Conservation (phyloP, 257 asterid genomes). For the Capsicum rhomboideum region DNA sequence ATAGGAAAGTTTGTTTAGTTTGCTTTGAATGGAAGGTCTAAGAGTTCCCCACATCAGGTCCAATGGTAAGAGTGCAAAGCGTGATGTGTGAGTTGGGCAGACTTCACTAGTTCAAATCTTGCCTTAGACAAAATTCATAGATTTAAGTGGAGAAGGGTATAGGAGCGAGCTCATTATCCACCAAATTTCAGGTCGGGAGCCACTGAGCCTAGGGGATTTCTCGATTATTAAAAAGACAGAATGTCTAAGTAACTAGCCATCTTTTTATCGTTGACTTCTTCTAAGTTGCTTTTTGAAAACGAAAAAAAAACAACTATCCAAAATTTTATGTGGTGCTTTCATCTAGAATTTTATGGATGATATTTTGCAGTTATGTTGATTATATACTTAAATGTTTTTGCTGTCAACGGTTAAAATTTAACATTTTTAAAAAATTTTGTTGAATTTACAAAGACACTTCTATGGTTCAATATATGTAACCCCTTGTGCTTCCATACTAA, state of each 20-base stretch:
- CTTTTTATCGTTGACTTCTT: not conserved
- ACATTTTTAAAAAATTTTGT: not conserved
- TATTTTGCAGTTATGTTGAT: not conserved
- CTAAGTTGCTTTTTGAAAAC: too few species aligned
- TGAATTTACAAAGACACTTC: not conserved
- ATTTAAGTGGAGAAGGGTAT: too few species aligned
- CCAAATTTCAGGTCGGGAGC: not conserved
- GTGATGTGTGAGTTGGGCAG: not conserved
- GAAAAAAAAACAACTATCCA: too few species aligned
- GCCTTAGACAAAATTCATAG: not conserved
- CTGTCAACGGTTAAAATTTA: not conserved
- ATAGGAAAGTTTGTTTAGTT: not conserved
- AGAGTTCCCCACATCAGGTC: too few species aligned
- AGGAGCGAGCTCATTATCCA: too few species aligned
- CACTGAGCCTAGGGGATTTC: not conserved
- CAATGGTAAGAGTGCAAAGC: not conserved
- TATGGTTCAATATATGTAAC: not conserved
- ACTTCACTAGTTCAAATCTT: not conserved
- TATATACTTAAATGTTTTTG: not conserved
- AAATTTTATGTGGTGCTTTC: not conserved
- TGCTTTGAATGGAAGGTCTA: not conserved
- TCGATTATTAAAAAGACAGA: not conserved
- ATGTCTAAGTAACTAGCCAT: not conserved
- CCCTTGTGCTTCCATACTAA: not conserved
- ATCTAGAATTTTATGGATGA: not conserved